Conservation (phyloP, 1,284 basidiomycete genomes). For the Marasmius oreades region DNA sequence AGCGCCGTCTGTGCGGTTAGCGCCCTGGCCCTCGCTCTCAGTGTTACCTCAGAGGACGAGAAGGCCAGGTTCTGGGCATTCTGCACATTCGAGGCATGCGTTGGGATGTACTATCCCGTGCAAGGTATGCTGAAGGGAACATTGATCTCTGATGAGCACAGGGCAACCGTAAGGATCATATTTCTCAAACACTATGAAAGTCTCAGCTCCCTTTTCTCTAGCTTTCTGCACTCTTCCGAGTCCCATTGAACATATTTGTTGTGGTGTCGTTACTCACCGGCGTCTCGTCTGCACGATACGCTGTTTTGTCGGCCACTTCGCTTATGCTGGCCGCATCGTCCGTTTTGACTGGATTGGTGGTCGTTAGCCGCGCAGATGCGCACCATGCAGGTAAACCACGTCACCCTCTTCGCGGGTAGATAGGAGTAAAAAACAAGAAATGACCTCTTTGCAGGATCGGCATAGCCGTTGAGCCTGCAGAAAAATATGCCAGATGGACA, state of each 20-base stretch:
- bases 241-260: conserved; percentile 72
- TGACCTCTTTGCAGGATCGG: not conserved
- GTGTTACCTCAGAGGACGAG: conserved; percentile 45
- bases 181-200: conserved; percentile 2
- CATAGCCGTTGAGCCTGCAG: too few relatives aligned
- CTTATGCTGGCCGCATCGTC: conserved; percentile 58
- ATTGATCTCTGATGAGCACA: conserved; percentile 68
- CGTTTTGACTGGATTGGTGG: conserved; percentile 51
- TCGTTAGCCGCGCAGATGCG: conserved; percentile 32
- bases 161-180: conserved; percentile 55
- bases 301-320: conserved; percentile 58
- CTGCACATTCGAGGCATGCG: conserved; percentile 70
- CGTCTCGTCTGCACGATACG: conserved; percentile 58
- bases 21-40: conserved; percentile 52
- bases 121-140: conserved; percentile 72
- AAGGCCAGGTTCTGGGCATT: conserved; percentile 66
- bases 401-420: not conserved
- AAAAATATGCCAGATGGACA: too few relatives aligned
- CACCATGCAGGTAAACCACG: not conserved
- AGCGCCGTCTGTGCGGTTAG: conserved; percentile 58
- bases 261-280: conserved; percentile 69
- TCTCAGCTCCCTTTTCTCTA: conserved; percentile 23
- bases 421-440: not conserved
- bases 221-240: conserved; percentile 70
- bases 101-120: conserved; percentile 76